Base-by-base conservation (phyloP, 2,329 filamentous ascomycete genomes). In the Fragosphaeria purpurea region DNA sequence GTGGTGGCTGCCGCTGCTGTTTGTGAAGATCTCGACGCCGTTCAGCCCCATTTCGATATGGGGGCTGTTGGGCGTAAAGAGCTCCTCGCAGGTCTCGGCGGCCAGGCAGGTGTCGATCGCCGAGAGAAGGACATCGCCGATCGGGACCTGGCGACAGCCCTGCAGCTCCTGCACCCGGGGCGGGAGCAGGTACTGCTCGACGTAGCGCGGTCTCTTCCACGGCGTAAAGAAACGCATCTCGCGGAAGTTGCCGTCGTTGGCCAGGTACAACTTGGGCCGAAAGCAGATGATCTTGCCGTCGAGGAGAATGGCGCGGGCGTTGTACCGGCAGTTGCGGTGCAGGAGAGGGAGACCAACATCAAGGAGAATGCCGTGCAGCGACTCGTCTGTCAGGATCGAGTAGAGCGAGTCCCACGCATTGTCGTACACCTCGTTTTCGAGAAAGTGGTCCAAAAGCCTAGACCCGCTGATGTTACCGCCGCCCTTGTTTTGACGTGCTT, bases 21-120 rank as follows among this genome's bases (percentile, higher is more conserved):
- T 91, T 7, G 80, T 79, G 55, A 86, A 76, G 50, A 88, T 81
- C 60, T 88, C 86, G 6, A 80, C 79, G 5, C 87, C 86, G 58
- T 82, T 74, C 2, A 88, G 69, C n/a, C 77, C 76, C 69, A 82
- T 80, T 8, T 70, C 67, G 35, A 75, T 75, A 55, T 80, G 76
- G 5, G 80, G 78, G 8, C 50, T 51, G 48, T 58, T 59, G n/a
- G 55, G 58, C 53, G 57, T 59, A n/a, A 61, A 61, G 7, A 61
- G 50, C 47, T 61, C 59, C 30, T 61, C 59, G 46, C 59, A 61
- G 0, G 58, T 59, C 51, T 61, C 59, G 39, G 54, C 55, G 48
- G 80, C 79, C 44, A 86, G 67, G 47, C 75, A 76, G 1, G 81
- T 85, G 60, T 88, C 84, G 5, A 69, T 67, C 4, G 67, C 69